Evolutionary conservation across 768 basidiomycete species (phyloP).

Genomic region (Kwoniella sp.): DNA sequence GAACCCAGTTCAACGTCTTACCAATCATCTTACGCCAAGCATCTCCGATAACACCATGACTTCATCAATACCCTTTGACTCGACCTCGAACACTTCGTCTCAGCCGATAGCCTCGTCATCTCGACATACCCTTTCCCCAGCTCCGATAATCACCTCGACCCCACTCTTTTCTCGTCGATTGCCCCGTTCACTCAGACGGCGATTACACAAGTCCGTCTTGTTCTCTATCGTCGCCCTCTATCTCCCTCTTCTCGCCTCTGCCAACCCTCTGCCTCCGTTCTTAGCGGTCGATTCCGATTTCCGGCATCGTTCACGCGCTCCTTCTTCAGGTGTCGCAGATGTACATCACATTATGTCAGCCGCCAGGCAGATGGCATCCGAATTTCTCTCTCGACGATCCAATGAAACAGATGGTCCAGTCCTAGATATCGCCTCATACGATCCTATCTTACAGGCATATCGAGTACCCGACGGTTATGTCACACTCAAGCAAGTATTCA

Average conservation of each 20-base stretch:
- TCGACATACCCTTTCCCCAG: slow-evolving; percentile 15
- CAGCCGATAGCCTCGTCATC: slow-evolving; percentile 19
- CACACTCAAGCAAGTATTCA: slow-evolving; percentile 44
- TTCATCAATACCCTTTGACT: background rate
- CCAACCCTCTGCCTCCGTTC: slow-evolving; percentile 25
- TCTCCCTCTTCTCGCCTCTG: slow-evolving; percentile 32
- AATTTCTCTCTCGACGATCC: background rate
- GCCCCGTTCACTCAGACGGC: slow-evolving; percentile 6
- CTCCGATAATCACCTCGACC: background rate
- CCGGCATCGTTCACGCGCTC: slow-evolving; percentile 5
- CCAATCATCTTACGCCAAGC: background rate
- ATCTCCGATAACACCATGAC: background rate
- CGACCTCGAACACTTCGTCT: background rate
- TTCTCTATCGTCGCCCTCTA: slow-evolving; percentile 32
- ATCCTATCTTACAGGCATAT: slow-evolving; percentile 10
- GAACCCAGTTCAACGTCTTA: background rate
- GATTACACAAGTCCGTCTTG: slow-evolving; percentile 1
- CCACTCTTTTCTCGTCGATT: slow-evolving; percentile 9
- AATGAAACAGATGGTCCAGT: slow-evolving; percentile 3
- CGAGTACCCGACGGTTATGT: slow-evolving; percentile 41
- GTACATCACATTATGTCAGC: slow-evolving; percentile 3
- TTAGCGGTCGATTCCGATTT: background rate
- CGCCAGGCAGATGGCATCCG: background rate
- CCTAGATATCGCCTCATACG: slow-evolving; percentile 8
- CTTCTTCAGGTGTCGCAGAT: background rate